Conservation (phyloP, 2,329 filamentous ascomycete genomes). For the Keithomyces neogunnii region DNA sequence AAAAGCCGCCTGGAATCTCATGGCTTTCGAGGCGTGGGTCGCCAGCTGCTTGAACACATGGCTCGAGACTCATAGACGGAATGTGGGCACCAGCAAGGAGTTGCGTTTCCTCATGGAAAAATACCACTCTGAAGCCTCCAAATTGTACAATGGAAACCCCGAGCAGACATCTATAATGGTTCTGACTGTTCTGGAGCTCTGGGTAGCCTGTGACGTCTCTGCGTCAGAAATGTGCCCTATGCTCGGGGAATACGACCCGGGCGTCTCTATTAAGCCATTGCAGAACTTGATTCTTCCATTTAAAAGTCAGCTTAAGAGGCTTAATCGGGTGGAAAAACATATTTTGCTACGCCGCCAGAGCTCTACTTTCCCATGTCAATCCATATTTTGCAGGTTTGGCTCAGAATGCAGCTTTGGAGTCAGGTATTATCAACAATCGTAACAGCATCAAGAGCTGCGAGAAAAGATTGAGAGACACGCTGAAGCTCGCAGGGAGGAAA, state of each 20-base stretch:
- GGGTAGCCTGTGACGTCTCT: slow-evolving; percentile 46
- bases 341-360: not conserved
- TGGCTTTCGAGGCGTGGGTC: slow-evolving; percentile 41
- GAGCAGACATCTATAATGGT: slow-evolving; percentile 44
- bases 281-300: slow-evolving; percentile 36
- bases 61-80: slow-evolving; percentile 20
- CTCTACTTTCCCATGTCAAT: not conserved
- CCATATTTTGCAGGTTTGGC: slow-evolving; percentile 13
- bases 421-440: slow-evolving; percentile 11
- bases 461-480: slow-evolving; percentile 31
- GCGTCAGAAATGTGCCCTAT: slow-evolving; percentile 29
- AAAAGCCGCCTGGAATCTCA: not conserved
- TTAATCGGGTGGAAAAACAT: slow-evolving; percentile 39
- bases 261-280: slow-evolving; percentile 30
- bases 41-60: slow-evolving; percentile 27
- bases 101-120: slow-evolving; percentile 23
- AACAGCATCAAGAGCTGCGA: slow-evolving; percentile 26
- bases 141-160: slow-evolving; percentile 30
- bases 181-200: slow-evolving; percentile 48
- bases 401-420: slow-evolving; percentile 10
- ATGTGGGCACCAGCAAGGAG: slow-evolving; percentile 15
- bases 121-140: slow-evolving; percentile 24
- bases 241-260: slow-evolving; percentile 37
- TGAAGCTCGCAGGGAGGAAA: not conserved
- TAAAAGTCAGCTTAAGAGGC: slow-evolving; percentile 33